Evolutionary conservation across 306 rosid species (phyloP), one percentile per base, ranked within the genome.

Genomic region (Prosopis cineraria): DNA sequence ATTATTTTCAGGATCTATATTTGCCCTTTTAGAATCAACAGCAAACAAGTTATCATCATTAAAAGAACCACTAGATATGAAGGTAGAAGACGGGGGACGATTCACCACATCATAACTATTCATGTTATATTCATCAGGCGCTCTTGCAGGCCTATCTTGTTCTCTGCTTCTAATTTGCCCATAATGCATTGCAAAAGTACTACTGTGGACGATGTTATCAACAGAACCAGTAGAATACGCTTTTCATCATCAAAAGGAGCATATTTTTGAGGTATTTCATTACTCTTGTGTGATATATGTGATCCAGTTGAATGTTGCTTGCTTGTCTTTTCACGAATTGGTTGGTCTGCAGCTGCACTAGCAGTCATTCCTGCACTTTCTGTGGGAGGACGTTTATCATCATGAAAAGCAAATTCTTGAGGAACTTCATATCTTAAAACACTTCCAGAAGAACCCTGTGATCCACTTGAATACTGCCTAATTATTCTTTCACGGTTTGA

Each of bases 301-400:
- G 84, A 83, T 78, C 81, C 93, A 58, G 80, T 75, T 68, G 98
- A 85, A 73, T 85, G 52, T 78, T 91, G 90, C 88, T 74, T 78
- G 25, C 77, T 50, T 20, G 22, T 27, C 13, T 27, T 25, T 68
- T 14, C 52, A 39, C 0, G 22, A 8, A 24, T 68, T 24, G 53
- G 41, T 40, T 40, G 53, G 22, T 25, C 53, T 68, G 72, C 25
- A 41, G 53, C 36, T 68, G 53, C 53, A 40, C 53, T 22, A 12
- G 22, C 1, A 39, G 50, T 45, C 72, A 66, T 39, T 36, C 55
- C 72, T 13, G 36, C 36, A 67, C 12, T 33, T 39, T 67, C 80
- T 66, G 84, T 66, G 68, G 83, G 16, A 78, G 78, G 39, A 68
- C 63, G 87, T 72, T 78, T 47, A 19, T 70, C 74, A 44, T 69